A percentile compares a stretch with the other conserved stretches of the same genome.
Evolutionary conservation across 345 rosid species (phyloP).

Genomic region (Ailanthus altissimus): DNA sequence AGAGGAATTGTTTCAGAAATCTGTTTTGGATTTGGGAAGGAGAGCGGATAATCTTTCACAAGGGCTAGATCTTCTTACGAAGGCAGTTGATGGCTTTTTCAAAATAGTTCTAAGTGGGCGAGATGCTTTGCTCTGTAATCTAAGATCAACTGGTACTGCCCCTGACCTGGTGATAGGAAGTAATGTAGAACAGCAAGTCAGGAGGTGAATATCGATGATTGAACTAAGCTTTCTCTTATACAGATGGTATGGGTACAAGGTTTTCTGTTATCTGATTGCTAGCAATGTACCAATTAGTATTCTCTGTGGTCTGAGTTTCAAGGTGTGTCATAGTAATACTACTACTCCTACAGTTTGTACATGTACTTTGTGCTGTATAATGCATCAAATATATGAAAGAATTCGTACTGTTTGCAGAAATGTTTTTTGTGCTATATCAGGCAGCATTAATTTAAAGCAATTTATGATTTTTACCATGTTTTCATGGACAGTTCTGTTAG

Average conservation of each 20-base stretch:
- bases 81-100: constrained; percentile 77
- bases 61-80: constrained; percentile 66
- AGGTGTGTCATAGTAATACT: constrained; percentile 5
- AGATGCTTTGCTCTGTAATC: constrained; percentile 80
- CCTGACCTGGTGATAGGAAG: constrained; percentile 33
- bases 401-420: constrained; percentile 2
- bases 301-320: constrained; percentile 19
- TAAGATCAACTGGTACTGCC: constrained; percentile 47
- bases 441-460: neutral
- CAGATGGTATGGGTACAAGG: constrained; percentile 28
- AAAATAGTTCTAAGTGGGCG: constrained; percentile 74
- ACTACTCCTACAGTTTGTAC: constrained; percentile 15
- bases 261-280: constrained; percentile 11
- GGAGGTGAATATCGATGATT: constrained; percentile 27
- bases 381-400: constrained; percentile 18
- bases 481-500: neutral
- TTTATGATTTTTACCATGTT: neutral
- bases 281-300: constrained; percentile 22
- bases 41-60: constrained; percentile 57
- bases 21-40: constrained; percentile 40
- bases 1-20: constrained; percentile 36
- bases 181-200: constrained; percentile 34
- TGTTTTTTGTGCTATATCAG: neutral
- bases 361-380: constrained; percentile 18
- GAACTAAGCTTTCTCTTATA: constrained; percentile 19